Base-by-base conservation (phyloP, 495 filamentous ascomycete genomes). In the Trichoderma erinaceum region DNA sequence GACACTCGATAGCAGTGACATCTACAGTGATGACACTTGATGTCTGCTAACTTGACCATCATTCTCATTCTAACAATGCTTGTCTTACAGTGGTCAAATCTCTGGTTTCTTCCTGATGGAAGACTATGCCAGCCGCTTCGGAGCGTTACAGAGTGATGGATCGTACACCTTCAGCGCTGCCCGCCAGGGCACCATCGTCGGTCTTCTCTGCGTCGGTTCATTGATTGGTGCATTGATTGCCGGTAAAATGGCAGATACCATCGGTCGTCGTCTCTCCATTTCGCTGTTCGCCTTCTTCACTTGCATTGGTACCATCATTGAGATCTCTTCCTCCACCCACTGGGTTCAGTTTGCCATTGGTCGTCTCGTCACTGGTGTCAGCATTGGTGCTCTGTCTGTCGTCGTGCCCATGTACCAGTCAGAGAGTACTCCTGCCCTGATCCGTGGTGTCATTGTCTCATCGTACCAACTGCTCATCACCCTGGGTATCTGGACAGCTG, bases 401-500 rank as follows among this genome's bases (percentile, higher is more conserved):
- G 77, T 87, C 21, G 86, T 92, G 16, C 89, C 89, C 73, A 88
- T 91, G 83, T 92, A 90, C 78, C 88, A 90, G 79, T 84, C 82
- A 64, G 89, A 92, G 75, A 88, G 86, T 61, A 85, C 84, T 65
- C 89, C 89, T 48, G 74, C 78, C 46, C 85, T 87, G 71, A 82
- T 92, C 69, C 86, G 89, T 69, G 88, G 88, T 75, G 80, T 89
- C 65, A 83, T 90, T 69, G 83, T 91, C 69, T 86, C 83, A 68
- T 84, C 84, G 52, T 95, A 96, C 81, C 92, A 96, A 80, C 85
- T 96, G 27, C 92, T 95, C 79, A 90, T 95, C 75, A 92, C 92
- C 38, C 82, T 92, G 68, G 92, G 92, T 70, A 95, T 94, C 78
- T 92, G 92, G 79, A 85, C 87, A 61, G 89, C 91, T 69, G 87